Percentiles rank a stretch among this genome's conserved stretches.
These are phyloP conservation scores for Luvunga scandens DNA, from an alignment of 345 rosid species.

Conservation along the genomic window DNA sequence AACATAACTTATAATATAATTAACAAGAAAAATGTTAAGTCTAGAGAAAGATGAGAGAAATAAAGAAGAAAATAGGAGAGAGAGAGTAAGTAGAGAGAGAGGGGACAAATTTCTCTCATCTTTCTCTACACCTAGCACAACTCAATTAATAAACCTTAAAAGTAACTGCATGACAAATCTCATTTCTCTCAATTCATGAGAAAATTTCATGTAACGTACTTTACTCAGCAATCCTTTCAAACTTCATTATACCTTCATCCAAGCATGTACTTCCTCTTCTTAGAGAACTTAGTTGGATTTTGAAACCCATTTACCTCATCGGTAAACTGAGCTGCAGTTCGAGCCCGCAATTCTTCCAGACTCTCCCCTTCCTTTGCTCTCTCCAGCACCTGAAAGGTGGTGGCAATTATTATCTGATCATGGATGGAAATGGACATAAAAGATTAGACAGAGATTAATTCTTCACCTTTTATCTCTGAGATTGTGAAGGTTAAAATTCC, in stretches of 20 bases:
- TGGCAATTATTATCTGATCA: neutral
- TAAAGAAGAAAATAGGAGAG: too few relatives aligned
- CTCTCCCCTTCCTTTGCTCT: slow-evolving; percentile 93
- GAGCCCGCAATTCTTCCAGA: slow-evolving; percentile 67
- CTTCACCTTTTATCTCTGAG: too few relatives aligned
- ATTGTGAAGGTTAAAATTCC: too few relatives aligned
- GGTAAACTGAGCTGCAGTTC: slow-evolving; percentile 75
- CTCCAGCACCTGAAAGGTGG: slow-evolving; percentile 58
- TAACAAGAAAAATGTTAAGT: too few relatives aligned
- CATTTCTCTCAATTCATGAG: neutral
- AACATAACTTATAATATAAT: neutral
- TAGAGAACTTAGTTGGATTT: slow-evolving; percentile 42
- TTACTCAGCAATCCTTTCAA: slow-evolving; percentile 45
- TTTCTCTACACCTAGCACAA: too few relatives aligned
- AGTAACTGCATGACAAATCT: neutral
- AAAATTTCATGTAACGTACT: neutral
- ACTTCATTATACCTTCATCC: slow-evolving; percentile 59
- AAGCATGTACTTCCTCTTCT: slow-evolving; percentile 60
- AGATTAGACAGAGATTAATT: too few relatives aligned
- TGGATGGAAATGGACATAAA: too few relatives aligned
- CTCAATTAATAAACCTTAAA: neutral
- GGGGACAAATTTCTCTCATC: too few relatives aligned
- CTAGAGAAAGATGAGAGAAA: too few relatives aligned
- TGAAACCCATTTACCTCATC: slow-evolving; percentile 46
- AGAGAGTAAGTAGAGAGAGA: too few relatives aligned